Evolutionary conservation across 352 stramenopile genomes (phyloP), one percentile per base, ranked within the genome.

Genomic region (Globisporangium canariense): DNA sequence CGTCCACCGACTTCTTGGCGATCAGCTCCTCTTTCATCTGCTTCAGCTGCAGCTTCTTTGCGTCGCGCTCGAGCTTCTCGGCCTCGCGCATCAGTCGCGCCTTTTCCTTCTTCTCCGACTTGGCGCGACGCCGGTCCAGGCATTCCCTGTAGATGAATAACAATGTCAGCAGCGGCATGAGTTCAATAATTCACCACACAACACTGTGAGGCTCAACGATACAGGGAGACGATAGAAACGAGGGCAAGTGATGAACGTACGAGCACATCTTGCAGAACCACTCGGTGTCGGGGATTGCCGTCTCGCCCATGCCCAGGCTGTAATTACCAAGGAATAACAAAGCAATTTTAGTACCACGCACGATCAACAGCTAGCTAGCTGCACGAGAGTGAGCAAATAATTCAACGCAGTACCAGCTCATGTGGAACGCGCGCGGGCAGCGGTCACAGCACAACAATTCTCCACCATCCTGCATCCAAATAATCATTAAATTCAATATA

Each of bases 361-460:
- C 28, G 34, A 53, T 20, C 14, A 54, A 8, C 3, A 45, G 25
- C 40, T 28, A 43, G 20, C 18, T 51, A 32, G 28, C 3, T 4
- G 40, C 25, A 28, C 25, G 25, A 28, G 25, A 28, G 25, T 28
- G 32, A 36, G 9, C 7, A 8, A 36, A 36, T 28, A 62, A 41
- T 20, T 59, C 22, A 32, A 41, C 10, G 45, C 74, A 46, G 32
- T 58, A 88, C 76, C 87, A 96, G 64, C 73, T 90, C 85, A 93
- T 93, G 70, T 98, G 96, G 80, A 97, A 98, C 18, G 91, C 83
- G 58, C 93, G 70, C 14, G 94, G 94, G 68, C 96, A 98, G 18
- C 86, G 87, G 58, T 96, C 90, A 66, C 96, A 98, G 61, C 86
- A 97, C 30, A 97, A 70, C 51, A 98, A 58, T 62, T 97, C 87